Evolutionary conservation across 2,329 filamentous ascomycete species (phyloP).

Genomic region (Berkeleyomyces basicola): DNA sequence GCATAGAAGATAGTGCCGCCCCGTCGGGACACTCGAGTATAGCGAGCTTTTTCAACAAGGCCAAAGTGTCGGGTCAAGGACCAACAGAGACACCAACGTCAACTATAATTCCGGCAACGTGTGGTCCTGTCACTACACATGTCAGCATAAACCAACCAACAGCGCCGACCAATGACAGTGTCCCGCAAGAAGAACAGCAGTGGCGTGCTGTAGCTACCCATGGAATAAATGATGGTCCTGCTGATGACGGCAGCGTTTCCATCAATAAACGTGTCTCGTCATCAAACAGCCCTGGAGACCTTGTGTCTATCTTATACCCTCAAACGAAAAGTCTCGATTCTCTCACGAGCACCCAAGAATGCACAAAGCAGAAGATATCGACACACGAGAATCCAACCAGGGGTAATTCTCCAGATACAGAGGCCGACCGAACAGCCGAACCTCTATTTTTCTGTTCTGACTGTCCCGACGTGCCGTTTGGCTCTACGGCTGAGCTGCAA

Average conservation of each 20-base stretch:
- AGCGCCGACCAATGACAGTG: background rate
- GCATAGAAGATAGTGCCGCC: background rate
- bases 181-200: background rate
- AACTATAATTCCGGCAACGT: background rate
- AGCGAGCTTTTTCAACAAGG: constrained; percentile 5
- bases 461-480: constrained; percentile 8
- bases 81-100: background rate
- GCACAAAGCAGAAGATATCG: background rate
- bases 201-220: background rate
- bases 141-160: background rate
- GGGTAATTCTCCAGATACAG: background rate
- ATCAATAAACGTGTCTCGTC: background rate
- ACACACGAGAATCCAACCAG: background rate
- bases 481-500: constrained; percentile 37
- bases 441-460: constrained; percentile 8
- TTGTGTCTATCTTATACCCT: too few species aligned
- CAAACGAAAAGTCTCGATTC: too few species aligned
- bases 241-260: background rate
- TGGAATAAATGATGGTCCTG: background rate
- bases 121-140: background rate
- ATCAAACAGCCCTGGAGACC: too few species aligned
- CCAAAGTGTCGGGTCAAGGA: background rate
- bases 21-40: background rate
- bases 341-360: background rate
- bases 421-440: background rate